Base-by-base conservation (phyloP, 129 eudicot genomes). In the Heracleum sosnowskyi region DNA sequence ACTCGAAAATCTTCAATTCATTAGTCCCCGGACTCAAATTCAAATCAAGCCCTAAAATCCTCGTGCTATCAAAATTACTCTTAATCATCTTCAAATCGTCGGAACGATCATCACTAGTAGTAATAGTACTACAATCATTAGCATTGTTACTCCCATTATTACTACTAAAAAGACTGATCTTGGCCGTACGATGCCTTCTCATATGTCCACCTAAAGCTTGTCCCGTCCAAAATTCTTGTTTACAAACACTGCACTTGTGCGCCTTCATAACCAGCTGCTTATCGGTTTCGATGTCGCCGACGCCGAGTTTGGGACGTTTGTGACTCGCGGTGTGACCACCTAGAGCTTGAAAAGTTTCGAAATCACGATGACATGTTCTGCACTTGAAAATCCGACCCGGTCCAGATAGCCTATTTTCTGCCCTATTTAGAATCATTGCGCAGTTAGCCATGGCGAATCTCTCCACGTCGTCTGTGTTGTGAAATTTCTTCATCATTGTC, bases 301-400 rank as follows among this genome's bases (percentile, higher is more conserved):
- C 18, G 1, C 16, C 31, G 11, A 74, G 34, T 44, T 79, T 83
- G 39, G 85, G 46, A 81, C 80, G 84, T 42, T 74, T 88, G 77
- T 90, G 96, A 72, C 96, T 88, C 39, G 96, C 88, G 0, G 92
- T 82, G 80, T 90, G 96, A 42, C 96, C 96, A 3, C 96, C 96
- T 20, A 90, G 80, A 11, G 96, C 96, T 79, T 90, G 96, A 22
- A 86, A 88, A 26, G 90, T 75, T 15, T 71, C 76, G 71, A 84
- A 87, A 66, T 45, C 63, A 45, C 86, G 79, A 75, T 78, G 71
- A 73, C 89, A 85, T 20, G 87, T 86, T 82, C 78, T 87, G 81
- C 96, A 88, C 49, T 81, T 70, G 77, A 83, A 87, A 35, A 76
- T 57, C 75, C 73, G 73, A 71, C 45, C 81, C 24, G 12, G 4